Evolutionary conservation across 2,329 filamentous ascomycete species (phyloP).

Genomic region (Cryphonectria radicalis): DNA sequence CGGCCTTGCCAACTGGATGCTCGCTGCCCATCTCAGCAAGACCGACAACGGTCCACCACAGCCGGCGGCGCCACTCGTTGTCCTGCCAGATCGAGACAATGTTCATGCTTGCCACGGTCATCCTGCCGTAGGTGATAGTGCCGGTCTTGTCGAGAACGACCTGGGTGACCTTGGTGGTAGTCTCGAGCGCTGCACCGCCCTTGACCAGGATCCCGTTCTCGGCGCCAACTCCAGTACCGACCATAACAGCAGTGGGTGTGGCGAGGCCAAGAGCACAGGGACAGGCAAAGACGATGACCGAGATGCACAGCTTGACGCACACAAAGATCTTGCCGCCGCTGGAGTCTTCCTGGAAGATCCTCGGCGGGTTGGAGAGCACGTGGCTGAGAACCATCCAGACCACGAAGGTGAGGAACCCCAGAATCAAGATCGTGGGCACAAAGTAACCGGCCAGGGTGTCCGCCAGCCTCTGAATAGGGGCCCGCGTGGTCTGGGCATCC

Average conservation of each 20-base stretch:
- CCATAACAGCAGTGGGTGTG: constrained; percentile 97
- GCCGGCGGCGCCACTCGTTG: constrained; percentile 67
- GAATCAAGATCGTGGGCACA: constrained; percentile 82
- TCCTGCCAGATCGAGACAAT: constrained; percentile 72
- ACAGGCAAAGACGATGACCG: constrained; percentile 97
- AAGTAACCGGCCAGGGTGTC: constrained; percentile 93
- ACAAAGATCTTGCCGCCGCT: constrained; percentile 95
- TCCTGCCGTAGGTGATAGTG: constrained; percentile 91
- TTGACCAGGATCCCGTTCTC: constrained; percentile 98
- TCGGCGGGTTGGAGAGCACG: constrained; percentile 78
- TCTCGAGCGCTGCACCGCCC: constrained; percentile 89
- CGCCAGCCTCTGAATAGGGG: constrained; percentile 91
- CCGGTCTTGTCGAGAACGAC: constrained; percentile 96
- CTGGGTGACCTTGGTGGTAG: constrained; percentile 85
- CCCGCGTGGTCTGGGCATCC: constrained; percentile 91
- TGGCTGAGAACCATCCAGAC: constrained; percentile 96
- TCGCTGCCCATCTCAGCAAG: constrained; percentile 96
- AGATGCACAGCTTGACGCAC: constrained; percentile 95
- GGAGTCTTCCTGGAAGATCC: constrained; percentile 78
- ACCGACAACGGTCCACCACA: constrained; percentile 97
- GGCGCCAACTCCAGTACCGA: constrained; percentile 94
- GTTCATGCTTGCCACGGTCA: constrained; percentile 80
- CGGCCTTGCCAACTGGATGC: constrained; percentile 92
- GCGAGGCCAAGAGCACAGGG: constrained; percentile 95
- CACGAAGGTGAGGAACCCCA: constrained; percentile 84